Evolutionary conservation across 495 filamentous ascomycete species (phyloP), one percentile per base, ranked within the genome.

Genomic region (Xylaria grammica): DNA sequence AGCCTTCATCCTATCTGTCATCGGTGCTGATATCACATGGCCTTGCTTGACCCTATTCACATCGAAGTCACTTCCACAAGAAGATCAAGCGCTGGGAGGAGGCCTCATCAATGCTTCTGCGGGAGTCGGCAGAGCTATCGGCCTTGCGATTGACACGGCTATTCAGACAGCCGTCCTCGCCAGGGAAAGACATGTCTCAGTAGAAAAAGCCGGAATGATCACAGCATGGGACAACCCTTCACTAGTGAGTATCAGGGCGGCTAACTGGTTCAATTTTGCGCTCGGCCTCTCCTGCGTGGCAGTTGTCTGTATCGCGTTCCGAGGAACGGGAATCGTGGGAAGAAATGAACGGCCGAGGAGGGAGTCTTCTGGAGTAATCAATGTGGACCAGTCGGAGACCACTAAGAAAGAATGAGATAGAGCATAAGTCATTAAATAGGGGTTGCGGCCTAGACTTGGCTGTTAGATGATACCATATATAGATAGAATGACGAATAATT

Each of bases 41-140:
- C 86, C 86, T 11, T 79, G 79, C 29, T 69, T 89, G 19, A 84
- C 85, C 0, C 75, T 90, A 8, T 88, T 87, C 71, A 87, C 83
- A 0, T 85, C 85, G 1, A 81, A 82, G 56, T 76, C 78, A 4
- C 72, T 90, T 11, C 83, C 86, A 13, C 75, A 79, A n/a, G 80
- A 84, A 26, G 86, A 89, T 57, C 87, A 89, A 66, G 83, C 85
- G 0, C 60, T 89, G 2, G 85, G 85, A 3, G 86, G 86, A 0
- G 87, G 84, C 0, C 75, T 88, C 11, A 82, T 89, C 63, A 89
- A 88, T 58, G 78, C 86, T 0, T 82, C 85, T 55, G 85, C 81
- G 0, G 84, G 86, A 57, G 64, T 88, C 4, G 87, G 87, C 0
- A 69, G 86, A 36, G 79, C 86, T 0, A 75, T 89, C 32, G 82